Base-by-base conservation (phyloP, 1,139 yeast genomes). In the Suhomyces coccinellae region DNA sequence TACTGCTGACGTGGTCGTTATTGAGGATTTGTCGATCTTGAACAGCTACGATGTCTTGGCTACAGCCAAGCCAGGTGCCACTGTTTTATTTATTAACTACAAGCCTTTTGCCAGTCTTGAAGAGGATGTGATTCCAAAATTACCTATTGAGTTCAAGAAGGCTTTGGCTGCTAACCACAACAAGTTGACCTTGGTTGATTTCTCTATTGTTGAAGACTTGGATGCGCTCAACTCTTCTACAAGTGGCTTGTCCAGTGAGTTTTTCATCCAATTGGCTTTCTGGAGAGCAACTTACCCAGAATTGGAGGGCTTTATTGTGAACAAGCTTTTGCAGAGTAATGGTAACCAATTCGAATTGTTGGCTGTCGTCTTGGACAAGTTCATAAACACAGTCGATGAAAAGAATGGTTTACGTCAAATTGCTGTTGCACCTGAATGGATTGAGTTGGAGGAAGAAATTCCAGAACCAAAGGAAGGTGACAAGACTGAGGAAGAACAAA, bases 301-400 rank as follows among this genome's bases (percentile, higher is more conserved):
- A 44, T 75, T 84, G 40, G 75, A 77, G 36, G 85, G 83, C 41
- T 83, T 83, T 38, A 77, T 86, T 54, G 90, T 88, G 49, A 85
- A 88, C 65, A 85, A 85, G 65, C 80, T 89, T 56, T 81, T 86
- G 61, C 87, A 85, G 61, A 85, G 95, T 20, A 84, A 85, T 52
- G 95, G 96, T 45, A 80, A 85, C 47, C 89, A 84, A 49, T 86
- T 88, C 51, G 97, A 88, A 67, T 75, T 88, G 48, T 79, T 88
- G 54, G 95, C 91, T 24, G 85, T 91, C 14, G 95, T 89, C 38
- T 79, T 88, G 56, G 86, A 87, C 51, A 82, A 81, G 53, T 80
- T 88, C 44, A 77, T 85, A 52, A 75, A 73, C 45, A 73, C 72
- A 50, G 78, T 79, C 20, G 72, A 77, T 44, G 79, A 75, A 38